Evolutionary conservation across 768 basidiomycete species (phyloP), one percentile per base, ranked within the genome.

Genomic region (Austroboletus festivus): DNA sequence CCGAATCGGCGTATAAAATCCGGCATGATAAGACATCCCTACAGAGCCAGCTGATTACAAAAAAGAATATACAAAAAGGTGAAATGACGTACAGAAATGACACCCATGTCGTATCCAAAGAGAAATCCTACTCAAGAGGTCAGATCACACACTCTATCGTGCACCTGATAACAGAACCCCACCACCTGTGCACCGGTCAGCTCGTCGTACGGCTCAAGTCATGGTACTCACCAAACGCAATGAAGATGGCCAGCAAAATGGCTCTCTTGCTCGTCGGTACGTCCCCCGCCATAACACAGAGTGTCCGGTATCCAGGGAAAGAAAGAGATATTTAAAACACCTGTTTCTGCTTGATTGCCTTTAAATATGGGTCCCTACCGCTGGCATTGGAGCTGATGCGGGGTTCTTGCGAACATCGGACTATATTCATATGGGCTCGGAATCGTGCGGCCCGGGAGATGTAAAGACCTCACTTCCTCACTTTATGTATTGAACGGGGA

Each of bases 21-120:
- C 8, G 79, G 79, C 84, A 88, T 88, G 50, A 89, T 87, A 26
- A 89, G 66, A 58, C 85, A 87, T 73, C 86, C 87, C 80, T 84
- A 57, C 3, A 26, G 21, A 28, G 13, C 18, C 16, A 15, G 21
- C 10, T 44, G 12, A 46, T 16, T 18, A 51, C 44, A 18, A 19
- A 47, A n/a, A 44, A 45, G 46, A n/a, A 33, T 12, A 28, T 28
- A 47, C 31, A 3, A 41, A 21, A 31, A 47, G 4, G 18, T 16
- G 30, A 18, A 39, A 15, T 5, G 4, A 62, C 75, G 44, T 51
- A 85, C 83, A 47, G 85, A 86, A 51, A 86, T 86, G 46, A 87
- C 82, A 63, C 86, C 84, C 61, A 87, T 85, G 54, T 87, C 85
- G 63, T 86, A 87, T 52, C 85, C 84, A 47, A 85, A 86, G 9